Base-by-base conservation (phyloP, 208 protist genomes). In the Trypanosoma avium region DNA sequence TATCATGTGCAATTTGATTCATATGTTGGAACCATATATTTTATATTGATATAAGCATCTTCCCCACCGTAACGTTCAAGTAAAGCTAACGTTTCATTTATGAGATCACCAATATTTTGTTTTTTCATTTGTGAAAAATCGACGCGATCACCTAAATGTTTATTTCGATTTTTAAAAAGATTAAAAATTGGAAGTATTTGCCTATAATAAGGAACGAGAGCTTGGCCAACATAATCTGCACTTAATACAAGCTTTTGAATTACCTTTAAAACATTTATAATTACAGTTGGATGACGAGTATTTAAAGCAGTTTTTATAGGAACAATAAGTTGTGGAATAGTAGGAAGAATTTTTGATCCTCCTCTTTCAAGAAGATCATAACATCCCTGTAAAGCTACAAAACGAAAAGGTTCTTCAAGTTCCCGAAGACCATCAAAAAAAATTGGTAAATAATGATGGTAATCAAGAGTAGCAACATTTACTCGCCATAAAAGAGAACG, bases 111-210 rank as follows among this genome's bases (percentile, higher is more conserved):
- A 36, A 99, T 67, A 70, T 98, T 97, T 10, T 84, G 67, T 29
- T 90, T 77, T 70, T 97, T 99, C 40, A 81, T 74, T 72, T 99
- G 97, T 0, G 71, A 77, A 79, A 97, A 99, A 69, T 99, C 98
- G 56, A 99, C 99, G 24, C 64, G 71, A 70, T 99, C 98, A 13
- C 97, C 97, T 62, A 84, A 65, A 52, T 82, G 91, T 66, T 73
- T 85, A 65, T 98, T 97, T 33, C 88, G 70, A 57, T 88, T 93
- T 73, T 98, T 98, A 84, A 99, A 99, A 1, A 99, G 77, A 82
- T 99, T 99, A 66, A 99, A 97, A 12, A 99, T 85, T 10, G 98
- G 98, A n/a, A 99, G 86, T 43, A 99, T 94, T 73, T 99, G 98
- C 10, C 98, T 69, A 81, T 99, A 99, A 84, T 99, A 99, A 19